Evolutionary conservation across 2,329 filamentous ascomycete species (phyloP), one percentile per base, ranked within the genome.

Genomic region (Dryadomyces quercivorus): DNA sequence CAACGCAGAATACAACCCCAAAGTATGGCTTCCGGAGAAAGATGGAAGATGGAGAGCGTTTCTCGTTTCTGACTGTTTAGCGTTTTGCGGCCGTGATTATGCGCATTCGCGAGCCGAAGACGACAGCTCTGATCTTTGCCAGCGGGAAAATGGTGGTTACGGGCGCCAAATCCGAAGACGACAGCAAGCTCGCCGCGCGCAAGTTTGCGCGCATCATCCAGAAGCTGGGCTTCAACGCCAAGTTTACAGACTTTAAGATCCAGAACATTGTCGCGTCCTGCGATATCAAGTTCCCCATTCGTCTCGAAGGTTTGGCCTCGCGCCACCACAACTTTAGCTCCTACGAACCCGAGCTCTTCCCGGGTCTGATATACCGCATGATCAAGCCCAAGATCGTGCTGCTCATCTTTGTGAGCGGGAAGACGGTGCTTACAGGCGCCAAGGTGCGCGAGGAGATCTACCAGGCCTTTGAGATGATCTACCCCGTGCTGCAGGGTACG

Each of bases 231-330:
- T 98, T 98, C 80, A 95, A 96, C 63, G 92, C 93, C 65, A 96
- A 96, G 81, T 97, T 98, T 72, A 96, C 91, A 62, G 93, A 98
- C 71, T 98, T 98, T 76, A 98, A 97, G 81, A 98, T 98, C 66
- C 91, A 96, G 77, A 98, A 98, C 73, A 97, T 98, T 61, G 93
- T 98, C 61, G 93, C 93, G 60, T 95, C 90, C 57, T 97, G 92
- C 71, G 93, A 98, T 69, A 96, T 98, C 79, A 96, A 96, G 78
- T 98, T 98, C 75, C 93, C 93, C 53, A 96, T 98, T 63, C 89
- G 93, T 62, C 79, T 98, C 56, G 93, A 97, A 70, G 93, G 93
- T 72, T 76, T 98, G 68, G 93, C 93, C 16, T 93, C 86, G 62
- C 89, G 91, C 73, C 93, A 98, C 80, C 92, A 97, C 78, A 95